Conservation (phyloP, 2,329 filamentous ascomycete genomes). For the Plenodomus biglobosus region DNA sequence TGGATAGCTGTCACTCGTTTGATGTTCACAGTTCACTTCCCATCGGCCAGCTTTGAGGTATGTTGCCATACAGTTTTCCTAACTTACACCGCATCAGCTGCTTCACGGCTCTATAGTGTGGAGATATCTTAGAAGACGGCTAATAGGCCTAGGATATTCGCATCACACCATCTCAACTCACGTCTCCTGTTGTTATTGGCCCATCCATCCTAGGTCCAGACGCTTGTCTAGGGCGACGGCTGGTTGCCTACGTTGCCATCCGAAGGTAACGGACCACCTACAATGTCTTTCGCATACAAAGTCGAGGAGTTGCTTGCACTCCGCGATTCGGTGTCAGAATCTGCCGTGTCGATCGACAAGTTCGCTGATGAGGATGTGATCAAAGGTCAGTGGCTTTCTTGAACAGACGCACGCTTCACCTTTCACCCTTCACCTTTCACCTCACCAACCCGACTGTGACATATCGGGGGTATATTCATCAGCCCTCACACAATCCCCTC, state of each 20-base stretch:
- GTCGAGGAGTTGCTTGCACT: slow-evolving; percentile 47
- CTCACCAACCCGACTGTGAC: not conserved
- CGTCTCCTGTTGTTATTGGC: slow-evolving; percentile 18
- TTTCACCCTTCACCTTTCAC: slow-evolving; percentile 14
- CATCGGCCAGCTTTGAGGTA: slow-evolving; percentile 39
- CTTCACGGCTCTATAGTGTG: not conserved
- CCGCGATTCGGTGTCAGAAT: slow-evolving; percentile 46
- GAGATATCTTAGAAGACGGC: not conserved
- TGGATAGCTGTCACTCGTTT: slow-evolving; percentile 44
- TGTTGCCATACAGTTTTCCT: slow-evolving; percentile 5
- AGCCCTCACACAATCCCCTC: too few species aligned
- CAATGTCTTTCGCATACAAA: slow-evolving; percentile 44
- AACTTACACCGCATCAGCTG: not conserved
- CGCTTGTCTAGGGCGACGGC: slow-evolving; percentile 5
- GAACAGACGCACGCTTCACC: not conserved
- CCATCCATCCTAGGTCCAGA: slow-evolving; percentile 1
- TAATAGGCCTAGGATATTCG: slow-evolving; percentile 35
- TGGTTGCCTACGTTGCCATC: slow-evolving; percentile 9
- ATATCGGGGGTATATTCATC: not conserved
- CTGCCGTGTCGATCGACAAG: slow-evolving; percentile 46
- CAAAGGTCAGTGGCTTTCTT: slow-evolving; percentile 39
- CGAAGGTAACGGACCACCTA: slow-evolving; percentile 8
- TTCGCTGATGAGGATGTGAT: slow-evolving; percentile 47
- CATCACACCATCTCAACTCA: slow-evolving; percentile 43
- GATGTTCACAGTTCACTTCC: slow-evolving; percentile 30